These are phyloP conservation scores for Mallotus nudiflorus DNA, from an alignment of 345 rosid species.

Conservation along the genomic window DNA sequence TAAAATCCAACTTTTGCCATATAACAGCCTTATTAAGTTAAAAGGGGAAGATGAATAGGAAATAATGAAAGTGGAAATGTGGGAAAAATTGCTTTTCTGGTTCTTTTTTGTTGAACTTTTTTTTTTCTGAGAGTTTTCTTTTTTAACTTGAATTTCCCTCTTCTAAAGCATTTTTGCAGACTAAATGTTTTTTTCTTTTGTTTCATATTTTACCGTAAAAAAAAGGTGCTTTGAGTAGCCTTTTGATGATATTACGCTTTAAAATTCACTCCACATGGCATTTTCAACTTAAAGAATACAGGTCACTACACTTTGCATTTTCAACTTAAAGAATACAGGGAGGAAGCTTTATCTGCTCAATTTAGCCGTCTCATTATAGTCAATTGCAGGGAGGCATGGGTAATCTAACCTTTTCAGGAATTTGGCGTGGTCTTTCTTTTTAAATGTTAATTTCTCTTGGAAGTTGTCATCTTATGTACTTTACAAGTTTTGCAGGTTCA, in stretches of 20 bases:
- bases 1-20: slow-evolving; percentile 21
- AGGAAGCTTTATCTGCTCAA: slow-evolving; percentile 10
- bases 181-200: background rate
- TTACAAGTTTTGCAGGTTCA: slow-evolving; percentile 45
- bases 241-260: background rate
- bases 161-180: background rate
- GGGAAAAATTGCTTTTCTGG: background rate
- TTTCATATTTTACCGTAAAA: background rate
- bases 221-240: background rate
- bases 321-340: background rate
- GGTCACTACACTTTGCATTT: background rate
- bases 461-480: slow-evolving; percentile 26
- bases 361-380: background rate
- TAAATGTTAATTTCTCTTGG: background rate
- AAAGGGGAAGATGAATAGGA: background rate
- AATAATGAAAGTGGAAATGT: background rate
- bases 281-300: background rate
- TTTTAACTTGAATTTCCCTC: background rate
- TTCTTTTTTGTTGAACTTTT: background rate
- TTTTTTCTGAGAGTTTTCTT: background rate
- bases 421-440: slow-evolving; percentile 9
- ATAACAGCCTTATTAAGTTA: slow-evolving; percentile 4
- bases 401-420: background rate
- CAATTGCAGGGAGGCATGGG: slow-evolving; percentile 9
- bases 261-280: background rate